These are phyloP conservation scores for Populus alba DNA, from an alignment of 345 rosid genomes.

Conservation along the genomic window DNA sequence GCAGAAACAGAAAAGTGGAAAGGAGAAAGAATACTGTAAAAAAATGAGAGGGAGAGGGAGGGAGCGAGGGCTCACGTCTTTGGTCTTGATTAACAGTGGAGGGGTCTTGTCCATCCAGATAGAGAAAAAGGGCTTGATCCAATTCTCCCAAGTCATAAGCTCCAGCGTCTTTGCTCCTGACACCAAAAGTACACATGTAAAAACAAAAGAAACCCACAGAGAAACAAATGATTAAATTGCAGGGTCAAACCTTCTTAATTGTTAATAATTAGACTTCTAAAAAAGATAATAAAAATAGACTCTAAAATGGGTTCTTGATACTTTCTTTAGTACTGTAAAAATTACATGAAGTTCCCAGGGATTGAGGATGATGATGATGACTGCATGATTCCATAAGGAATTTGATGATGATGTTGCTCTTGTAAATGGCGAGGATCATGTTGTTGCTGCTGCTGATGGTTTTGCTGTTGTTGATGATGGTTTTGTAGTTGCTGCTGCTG, in stretches of 20 bases:
- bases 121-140: conserved; percentile 91
- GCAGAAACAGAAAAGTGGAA: conserved; percentile 11
- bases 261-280: neutral
- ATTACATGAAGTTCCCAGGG: conserved; percentile 67
- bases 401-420: conserved; percentile 27
- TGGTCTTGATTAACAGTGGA: conserved; percentile 64
- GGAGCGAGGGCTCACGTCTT: conserved; percentile 48
- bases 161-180: conserved; percentile 41
- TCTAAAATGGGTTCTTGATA: neutral
- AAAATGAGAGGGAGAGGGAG: neutral
- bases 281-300: neutral
- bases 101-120: conserved; percentile 83
- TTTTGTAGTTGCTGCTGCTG: conserved; percentile 38
- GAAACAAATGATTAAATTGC: neutral
- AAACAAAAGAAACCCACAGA: neutral
- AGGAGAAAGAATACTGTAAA: neutral
- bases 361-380: conserved; percentile 44
- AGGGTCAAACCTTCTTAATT: neutral
- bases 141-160: conserved; percentile 81
- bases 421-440: conserved; percentile 22
- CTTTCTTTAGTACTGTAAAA: neutral
- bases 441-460: conserved; percentile 23
- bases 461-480: conserved; percentile 12
- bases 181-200: conserved; percentile 4
- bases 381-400: conserved; percentile 55